Conservation (phyloP, 140 eudicot genomes). For the Flaveria floridana region DNA sequence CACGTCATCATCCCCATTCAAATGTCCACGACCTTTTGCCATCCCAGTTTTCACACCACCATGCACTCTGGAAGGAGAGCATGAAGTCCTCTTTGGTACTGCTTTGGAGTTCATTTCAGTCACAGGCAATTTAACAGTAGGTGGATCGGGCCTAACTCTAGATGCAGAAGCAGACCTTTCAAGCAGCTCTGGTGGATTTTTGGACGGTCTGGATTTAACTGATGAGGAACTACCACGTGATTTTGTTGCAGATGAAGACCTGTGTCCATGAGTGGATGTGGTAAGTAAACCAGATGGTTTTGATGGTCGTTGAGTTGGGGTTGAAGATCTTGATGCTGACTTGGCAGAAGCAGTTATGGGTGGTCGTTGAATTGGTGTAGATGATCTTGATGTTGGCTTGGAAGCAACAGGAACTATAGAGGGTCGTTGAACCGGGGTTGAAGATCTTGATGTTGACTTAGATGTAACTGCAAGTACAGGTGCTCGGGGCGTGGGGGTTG, state of each 20-base stretch:
- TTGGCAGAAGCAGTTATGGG: constrained; percentile 35
- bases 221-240: constrained; percentile 35
- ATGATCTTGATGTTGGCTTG: constrained; percentile 29
- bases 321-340: constrained; percentile 60
- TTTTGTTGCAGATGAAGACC: constrained; percentile 44
- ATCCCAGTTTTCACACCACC: constrained; percentile 30
- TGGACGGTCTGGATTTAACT: constrained; percentile 49
- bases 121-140: constrained; percentile 26
- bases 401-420: constrained; percentile 32
- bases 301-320: constrained; percentile 54
- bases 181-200: constrained; percentile 38
- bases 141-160: constrained; percentile 39
- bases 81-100: constrained; percentile 41
- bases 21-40: constrained; percentile 42
- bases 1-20: constrained; percentile 52
- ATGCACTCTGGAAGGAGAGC: constrained; percentile 53
- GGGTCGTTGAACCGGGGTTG: constrained; percentile 58
- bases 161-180: constrained; percentile 49
- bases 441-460: constrained; percentile 55
- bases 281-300: constrained; percentile 30
- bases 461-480: constrained; percentile 25
- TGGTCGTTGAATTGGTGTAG: constrained; percentile 42
- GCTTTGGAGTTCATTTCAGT: constrained; percentile 26
- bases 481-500: constrained; percentile 48
- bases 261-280: constrained; percentile 31